Percentiles rank a stretch among this genome's conserved stretches.
phyloP scores from a whole-genome alignment of 164 flowering plant genomes.

The Euptelea pleiosperma region DNA sequence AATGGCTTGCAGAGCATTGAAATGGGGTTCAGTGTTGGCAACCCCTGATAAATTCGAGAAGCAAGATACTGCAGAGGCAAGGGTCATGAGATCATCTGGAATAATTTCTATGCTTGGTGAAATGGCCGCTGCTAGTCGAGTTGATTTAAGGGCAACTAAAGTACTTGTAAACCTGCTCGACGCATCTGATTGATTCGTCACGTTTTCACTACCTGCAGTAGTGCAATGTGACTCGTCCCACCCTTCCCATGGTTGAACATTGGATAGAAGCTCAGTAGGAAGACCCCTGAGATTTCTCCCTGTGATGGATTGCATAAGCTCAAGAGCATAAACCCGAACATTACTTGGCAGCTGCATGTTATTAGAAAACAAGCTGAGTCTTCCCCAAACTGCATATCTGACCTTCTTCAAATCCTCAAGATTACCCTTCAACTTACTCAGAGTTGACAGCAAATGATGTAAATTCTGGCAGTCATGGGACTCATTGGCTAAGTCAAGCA shows the following conservation, averaged over 20 bases:
- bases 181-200: slow-evolving; percentile 32
- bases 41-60: slow-evolving; percentile 49
- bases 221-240: slow-evolving; percentile 53
- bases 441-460: slow-evolving; percentile 49
- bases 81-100: slow-evolving; percentile 57
- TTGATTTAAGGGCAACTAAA: slow-evolving; percentile 79
- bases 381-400: slow-evolving; percentile 74
- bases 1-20: slow-evolving; percentile 49
- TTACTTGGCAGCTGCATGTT: slow-evolving; percentile 64
- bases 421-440: slow-evolving; percentile 63
- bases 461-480: slow-evolving; percentile 37
- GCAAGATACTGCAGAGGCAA: slow-evolving; percentile 66
- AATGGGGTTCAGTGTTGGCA: slow-evolving; percentile 38
- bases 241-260: slow-evolving; percentile 79
- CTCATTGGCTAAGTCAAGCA: slow-evolving; percentile 45
- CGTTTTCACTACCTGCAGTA: slow-evolving; percentile 26
- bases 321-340: slow-evolving; percentile 64
- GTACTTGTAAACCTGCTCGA: slow-evolving; percentile 60
- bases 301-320: slow-evolving; percentile 70
- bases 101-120: slow-evolving; percentile 60
- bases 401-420: slow-evolving; percentile 52
- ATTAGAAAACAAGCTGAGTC: slow-evolving; percentile 54
- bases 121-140: slow-evolving; percentile 61
- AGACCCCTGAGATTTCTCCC: slow-evolving; percentile 44
- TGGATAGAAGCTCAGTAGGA: slow-evolving; percentile 36